Conservation (phyloP, 164 flowering plant genomes). For the Malania oleifera region DNA sequence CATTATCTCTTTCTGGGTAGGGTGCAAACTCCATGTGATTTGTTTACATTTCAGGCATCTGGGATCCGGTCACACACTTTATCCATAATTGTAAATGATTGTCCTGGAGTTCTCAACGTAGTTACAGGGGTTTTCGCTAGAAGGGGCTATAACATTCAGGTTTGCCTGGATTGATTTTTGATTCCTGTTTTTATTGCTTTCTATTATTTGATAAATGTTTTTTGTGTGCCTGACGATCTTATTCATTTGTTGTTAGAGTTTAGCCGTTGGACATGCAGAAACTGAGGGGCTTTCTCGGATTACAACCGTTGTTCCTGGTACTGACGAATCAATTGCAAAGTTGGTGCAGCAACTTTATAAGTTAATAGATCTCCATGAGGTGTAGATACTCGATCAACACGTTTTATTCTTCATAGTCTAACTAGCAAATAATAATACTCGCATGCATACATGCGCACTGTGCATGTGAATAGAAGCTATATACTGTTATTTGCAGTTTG, state of each 20-base stretch:
- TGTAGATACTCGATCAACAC: constrained; percentile 18
- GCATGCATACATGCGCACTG: neutral
- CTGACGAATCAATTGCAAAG: constrained; percentile 85
- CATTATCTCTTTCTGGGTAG: neutral
- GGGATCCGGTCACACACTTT: constrained; percentile 92
- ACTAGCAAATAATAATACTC: neutral
- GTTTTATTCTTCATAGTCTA: neutral
- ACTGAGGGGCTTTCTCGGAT: constrained; percentile 81
- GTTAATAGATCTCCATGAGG: constrained; percentile 85
- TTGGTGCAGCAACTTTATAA: constrained; percentile 86
- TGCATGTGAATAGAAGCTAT: neutral
- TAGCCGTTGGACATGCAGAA: constrained; percentile 96
- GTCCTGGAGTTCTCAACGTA: constrained; percentile 91
- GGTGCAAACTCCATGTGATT: neutral
- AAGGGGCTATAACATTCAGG: constrained; percentile 97
- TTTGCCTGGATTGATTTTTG: constrained; percentile 10
- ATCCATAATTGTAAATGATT: constrained; percentile 78
- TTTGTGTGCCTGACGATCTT: constrained; percentile 7
- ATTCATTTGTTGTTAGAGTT: constrained; percentile 51
- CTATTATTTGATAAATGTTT: neutral
- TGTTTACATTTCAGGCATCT: constrained; percentile 43
- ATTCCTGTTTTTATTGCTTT: neutral
- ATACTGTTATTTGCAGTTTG: neutral
- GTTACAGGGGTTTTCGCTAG: constrained; percentile 89
- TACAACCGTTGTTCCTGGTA: constrained; percentile 96